Evolutionary conservation across 2,329 filamentous ascomycete species (phyloP).

Genomic region (Verticillium nonalfalfae): DNA sequence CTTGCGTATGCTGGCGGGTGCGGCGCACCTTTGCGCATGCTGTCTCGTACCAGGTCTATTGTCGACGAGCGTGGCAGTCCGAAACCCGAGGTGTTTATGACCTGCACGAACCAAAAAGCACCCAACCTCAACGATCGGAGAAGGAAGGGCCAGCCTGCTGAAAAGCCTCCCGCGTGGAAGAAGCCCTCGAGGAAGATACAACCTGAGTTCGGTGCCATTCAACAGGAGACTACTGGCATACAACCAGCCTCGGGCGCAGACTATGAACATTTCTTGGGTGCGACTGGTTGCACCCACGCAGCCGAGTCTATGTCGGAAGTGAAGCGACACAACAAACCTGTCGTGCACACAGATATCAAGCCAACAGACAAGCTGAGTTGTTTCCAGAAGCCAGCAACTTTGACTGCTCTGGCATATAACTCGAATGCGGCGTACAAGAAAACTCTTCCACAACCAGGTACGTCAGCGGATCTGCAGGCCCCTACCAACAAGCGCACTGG

Average conservation of each 20-base stretch:
- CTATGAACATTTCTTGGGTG: no score
- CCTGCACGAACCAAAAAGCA: background rate
- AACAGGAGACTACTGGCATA: no score
- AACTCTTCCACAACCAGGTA: background rate
- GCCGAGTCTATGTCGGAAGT: no score
- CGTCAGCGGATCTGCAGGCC: background rate
- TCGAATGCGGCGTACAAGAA: no score
- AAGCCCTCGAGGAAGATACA: background rate
- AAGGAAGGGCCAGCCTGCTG: background rate
- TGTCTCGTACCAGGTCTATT: background rate
- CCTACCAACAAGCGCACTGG: background rate
- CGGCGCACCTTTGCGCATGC: background rate
- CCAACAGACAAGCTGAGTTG: no score
- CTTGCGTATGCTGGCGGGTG: background rate
- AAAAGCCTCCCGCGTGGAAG: background rate
- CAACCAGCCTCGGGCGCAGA: no score
- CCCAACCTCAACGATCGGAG: background rate
- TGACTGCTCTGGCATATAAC: no score
- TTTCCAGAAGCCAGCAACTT: no score
- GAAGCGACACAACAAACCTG: no score
- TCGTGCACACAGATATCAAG: no score
- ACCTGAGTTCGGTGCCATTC: no score
- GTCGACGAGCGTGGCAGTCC: background rate
- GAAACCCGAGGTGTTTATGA: background rate
- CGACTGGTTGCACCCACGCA: no score